Conservation (phyloP, 1,284 basidiomycete species). For the Porodaedalea pini region DNA sequence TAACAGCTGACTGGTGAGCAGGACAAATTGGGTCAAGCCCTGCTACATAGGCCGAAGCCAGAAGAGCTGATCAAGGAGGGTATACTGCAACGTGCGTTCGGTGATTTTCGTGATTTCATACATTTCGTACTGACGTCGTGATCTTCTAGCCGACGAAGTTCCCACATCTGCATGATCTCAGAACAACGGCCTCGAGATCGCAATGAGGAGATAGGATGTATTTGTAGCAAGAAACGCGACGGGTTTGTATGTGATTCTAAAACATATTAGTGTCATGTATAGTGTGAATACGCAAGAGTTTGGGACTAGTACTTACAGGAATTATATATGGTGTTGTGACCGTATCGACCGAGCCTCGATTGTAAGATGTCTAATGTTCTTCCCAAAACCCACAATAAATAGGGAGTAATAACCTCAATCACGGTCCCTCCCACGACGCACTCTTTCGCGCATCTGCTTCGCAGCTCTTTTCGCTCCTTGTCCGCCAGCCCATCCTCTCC, state of each 20-base stretch:
- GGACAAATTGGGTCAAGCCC: conserved; percentile 67
- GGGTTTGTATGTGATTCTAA: not conserved
- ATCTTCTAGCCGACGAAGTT: conserved; percentile 17
- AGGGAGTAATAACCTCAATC: conserved; percentile 22
- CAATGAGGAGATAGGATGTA: not conserved
- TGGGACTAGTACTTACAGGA: not conserved
- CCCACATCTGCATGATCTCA: conserved; percentile 7
- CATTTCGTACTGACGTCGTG: not conserved
- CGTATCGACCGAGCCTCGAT: no score
- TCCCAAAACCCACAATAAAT: not conserved
- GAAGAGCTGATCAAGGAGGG: conserved; percentile 72
- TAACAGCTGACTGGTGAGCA: conserved; percentile 28
- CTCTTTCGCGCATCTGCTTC: conserved; percentile 56
- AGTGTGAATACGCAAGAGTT: not conserved
- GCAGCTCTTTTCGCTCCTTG: conserved; percentile 65
- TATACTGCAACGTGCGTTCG: conserved; percentile 53
- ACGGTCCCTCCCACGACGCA: conserved; percentile 29
- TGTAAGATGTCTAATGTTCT: conserved; percentile 1
- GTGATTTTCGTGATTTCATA: not conserved
- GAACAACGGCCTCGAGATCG: not conserved
- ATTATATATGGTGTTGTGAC: no score
- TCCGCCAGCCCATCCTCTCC: conserved; percentile 72
- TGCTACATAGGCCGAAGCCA: conserved; percentile 61
- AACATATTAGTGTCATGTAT: not conserved
- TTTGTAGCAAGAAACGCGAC: conserved; percentile 1